Conservation (phyloP, 2,329 filamentous ascomycete genomes). For the Alternaria rosae region DNA sequence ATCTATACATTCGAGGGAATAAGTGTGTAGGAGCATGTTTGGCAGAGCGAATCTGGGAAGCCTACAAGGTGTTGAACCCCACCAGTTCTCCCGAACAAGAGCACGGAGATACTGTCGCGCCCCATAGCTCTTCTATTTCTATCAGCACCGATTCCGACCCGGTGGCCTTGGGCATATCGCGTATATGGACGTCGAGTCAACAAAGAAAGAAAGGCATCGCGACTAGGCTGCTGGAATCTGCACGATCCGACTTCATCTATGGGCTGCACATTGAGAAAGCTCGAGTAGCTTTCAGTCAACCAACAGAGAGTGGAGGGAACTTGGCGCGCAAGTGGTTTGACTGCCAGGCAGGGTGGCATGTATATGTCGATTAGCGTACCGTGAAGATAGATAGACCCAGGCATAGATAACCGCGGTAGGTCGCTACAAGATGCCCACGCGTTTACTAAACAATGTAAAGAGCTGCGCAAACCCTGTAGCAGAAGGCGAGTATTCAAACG, state of each 20-base stretch:
- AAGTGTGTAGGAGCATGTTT: constrained; percentile 70
- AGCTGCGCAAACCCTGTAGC: not conserved
- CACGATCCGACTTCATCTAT: constrained; percentile 63
- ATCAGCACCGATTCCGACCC: constrained; percentile 53
- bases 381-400: not conserved
- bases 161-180: constrained; percentile 67
- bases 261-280: constrained; percentile 63
- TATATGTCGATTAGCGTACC: constrained; percentile 64
- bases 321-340: constrained; percentile 67
- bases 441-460: not conserved
- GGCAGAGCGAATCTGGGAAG: constrained; percentile 67
- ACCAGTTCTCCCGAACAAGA: constrained; percentile 26
- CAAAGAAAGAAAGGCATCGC: constrained; percentile 66
- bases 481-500: not conserved
- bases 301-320: constrained; percentile 66
- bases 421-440: not conserved
- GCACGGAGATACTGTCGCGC: constrained; percentile 21
- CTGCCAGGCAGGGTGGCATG: constrained; percentile 63
- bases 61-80: constrained; percentile 57
- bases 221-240: constrained; percentile 63
- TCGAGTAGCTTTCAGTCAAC: constrained; percentile 69
- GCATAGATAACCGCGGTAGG: not conserved
- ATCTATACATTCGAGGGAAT: constrained; percentile 66
- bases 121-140: constrained; percentile 50
- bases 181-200: constrained; percentile 69